These are phyloP conservation scores for Cenchrus purpureus DNA, from an alignment of 176 grass and related monocot species.

Conservation along the genomic window DNA sequence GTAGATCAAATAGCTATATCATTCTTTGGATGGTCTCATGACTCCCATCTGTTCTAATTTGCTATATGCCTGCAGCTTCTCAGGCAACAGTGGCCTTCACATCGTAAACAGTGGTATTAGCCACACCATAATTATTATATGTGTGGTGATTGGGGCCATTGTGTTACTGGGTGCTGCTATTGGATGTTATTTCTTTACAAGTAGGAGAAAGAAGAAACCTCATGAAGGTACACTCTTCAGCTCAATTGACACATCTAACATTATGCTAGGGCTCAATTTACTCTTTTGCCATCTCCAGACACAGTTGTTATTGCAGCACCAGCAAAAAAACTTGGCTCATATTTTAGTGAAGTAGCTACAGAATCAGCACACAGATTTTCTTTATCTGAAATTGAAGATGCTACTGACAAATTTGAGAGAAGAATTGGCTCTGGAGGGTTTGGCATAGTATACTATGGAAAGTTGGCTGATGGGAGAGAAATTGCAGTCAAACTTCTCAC, in stretches of 20 bases:
- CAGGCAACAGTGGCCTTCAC: slow-evolving; percentile 65
- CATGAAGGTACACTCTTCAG: slow-evolving; percentile 58
- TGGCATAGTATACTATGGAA: slow-evolving; percentile 97
- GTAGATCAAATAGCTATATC: slow-evolving; percentile 2
- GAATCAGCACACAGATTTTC: slow-evolving; percentile 83
- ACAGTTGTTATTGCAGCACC: slow-evolving; percentile 47
- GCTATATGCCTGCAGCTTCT: slow-evolving; percentile 55
- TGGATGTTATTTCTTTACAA: slow-evolving; percentile 59
- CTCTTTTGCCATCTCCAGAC: slow-evolving; percentile 54
- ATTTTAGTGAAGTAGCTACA: slow-evolving; percentile 83
- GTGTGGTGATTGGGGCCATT: slow-evolving; percentile 54
- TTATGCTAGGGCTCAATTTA: slow-evolving; percentile 33
- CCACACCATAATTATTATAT: slow-evolving; percentile 54
- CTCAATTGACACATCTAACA: slow-evolving; percentile 29
- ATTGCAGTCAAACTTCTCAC: slow-evolving; percentile 93
- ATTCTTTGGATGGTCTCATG: slow-evolving; percentile 8
- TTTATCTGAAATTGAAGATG: slow-evolving; percentile 92
- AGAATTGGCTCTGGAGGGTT: slow-evolving; percentile 93
- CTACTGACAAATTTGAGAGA: slow-evolving; percentile 77
- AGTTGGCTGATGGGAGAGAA: slow-evolving; percentile 83
- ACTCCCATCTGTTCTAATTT: slow-evolving; percentile 42
- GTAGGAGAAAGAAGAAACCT: slow-evolving; percentile 61
- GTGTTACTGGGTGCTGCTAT: slow-evolving; percentile 63
- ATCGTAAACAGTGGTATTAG: slow-evolving; percentile 30
- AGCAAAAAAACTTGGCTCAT: slow-evolving; percentile 76